Evolutionary conservation across 2,329 filamentous ascomycete genomes (phyloP).

Genomic region (Trichoderma sp.): DNA sequence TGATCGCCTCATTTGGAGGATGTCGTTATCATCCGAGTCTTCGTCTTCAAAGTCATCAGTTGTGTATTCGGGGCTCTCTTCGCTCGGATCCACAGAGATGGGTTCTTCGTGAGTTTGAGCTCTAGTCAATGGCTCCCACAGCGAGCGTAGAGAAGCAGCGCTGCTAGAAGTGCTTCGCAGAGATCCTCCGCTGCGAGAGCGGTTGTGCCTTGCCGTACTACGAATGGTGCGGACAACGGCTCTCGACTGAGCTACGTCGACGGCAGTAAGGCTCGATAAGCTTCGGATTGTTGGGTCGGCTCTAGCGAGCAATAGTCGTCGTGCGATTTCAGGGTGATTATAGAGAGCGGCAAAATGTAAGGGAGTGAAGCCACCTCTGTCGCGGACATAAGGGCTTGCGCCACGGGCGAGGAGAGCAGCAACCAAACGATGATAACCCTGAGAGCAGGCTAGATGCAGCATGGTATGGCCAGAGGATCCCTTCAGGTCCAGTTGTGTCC

Average conservation of each 20-base stretch:
- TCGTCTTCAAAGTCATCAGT: slow-evolving; percentile 48
- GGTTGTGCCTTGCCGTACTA: slow-evolving; percentile 60
- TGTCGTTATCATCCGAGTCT: slow-evolving; percentile 42
- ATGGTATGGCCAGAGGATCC: slow-evolving; percentile 73
- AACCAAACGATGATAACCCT: slow-evolving; percentile 74
- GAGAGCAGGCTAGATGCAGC: slow-evolving; percentile 74
- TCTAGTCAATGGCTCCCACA: slow-evolving; percentile 60
- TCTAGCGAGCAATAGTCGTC: slow-evolving; percentile 70
- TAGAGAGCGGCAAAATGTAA: slow-evolving; percentile 80
- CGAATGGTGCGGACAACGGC: slow-evolving; percentile 65
- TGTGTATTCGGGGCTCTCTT: slow-evolving; percentile 49
- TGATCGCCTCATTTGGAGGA: slow-evolving; percentile 41
- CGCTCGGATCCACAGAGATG: slow-evolving; percentile 46
- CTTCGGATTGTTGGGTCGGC: slow-evolving; percentile 72
- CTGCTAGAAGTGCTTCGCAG: slow-evolving; percentile 66
- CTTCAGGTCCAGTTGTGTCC: slow-evolving; percentile 67
- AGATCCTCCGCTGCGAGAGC: slow-evolving; percentile 67
- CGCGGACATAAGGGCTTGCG: slow-evolving; percentile 72
- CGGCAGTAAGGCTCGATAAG: slow-evolving; percentile 67
- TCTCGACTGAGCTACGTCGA: slow-evolving; percentile 69
- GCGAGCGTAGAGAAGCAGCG: slow-evolving; percentile 64
- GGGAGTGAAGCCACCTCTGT: slow-evolving; percentile 78
- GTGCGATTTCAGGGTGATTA: slow-evolving; percentile 73
- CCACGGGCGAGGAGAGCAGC: slow-evolving; percentile 75
- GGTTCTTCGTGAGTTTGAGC: slow-evolving; percentile 38